Evolutionary conservation across 2,329 filamentous ascomycete genomes (phyloP).

Genomic region (Cladosporium austrohemisphaericum): DNA sequence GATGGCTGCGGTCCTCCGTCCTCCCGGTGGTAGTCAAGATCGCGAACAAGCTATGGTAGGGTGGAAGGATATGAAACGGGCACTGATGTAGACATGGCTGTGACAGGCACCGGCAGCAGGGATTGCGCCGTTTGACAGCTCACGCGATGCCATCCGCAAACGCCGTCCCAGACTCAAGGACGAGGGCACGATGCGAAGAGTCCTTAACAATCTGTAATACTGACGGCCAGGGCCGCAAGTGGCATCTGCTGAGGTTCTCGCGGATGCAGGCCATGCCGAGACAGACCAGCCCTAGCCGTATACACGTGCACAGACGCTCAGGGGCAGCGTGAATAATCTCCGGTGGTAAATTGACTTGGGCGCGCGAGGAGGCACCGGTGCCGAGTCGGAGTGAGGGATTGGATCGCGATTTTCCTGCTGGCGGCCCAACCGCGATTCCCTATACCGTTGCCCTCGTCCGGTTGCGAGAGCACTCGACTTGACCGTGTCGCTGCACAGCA

Average conservation of each 20-base stretch:
- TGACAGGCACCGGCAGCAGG: too few species aligned
- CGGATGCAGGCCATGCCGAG: slow-evolving; percentile 3
- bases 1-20: too few species aligned
- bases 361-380: not conserved
- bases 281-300: slow-evolving; percentile 3
- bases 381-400: slow-evolving; percentile 7
- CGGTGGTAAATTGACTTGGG: slow-evolving; percentile 1
- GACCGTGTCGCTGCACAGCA: too few species aligned
- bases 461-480: too few species aligned
- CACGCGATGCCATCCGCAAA: too few species aligned
- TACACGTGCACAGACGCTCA: not conserved
- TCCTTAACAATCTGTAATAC: slow-evolving; percentile 1
- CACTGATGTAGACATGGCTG: too few species aligned
- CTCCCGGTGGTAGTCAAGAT: too few species aligned
- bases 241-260: too few species aligned
- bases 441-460: not conserved
- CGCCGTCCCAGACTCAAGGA: too few species aligned
- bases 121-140: too few species aligned
- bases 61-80: too few species aligned
- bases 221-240: not conserved
- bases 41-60: too few species aligned
- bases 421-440: not conserved
- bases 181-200: not conserved
- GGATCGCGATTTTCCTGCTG: slow-evolving; percentile 8
- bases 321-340: slow-evolving; percentile 1